A percentile compares a stretch with the other conserved stretches of the same genome.
Conservation (phyloP, 2,329 filamentous ascomycete species). For the Karstenula rhodostoma region DNA sequence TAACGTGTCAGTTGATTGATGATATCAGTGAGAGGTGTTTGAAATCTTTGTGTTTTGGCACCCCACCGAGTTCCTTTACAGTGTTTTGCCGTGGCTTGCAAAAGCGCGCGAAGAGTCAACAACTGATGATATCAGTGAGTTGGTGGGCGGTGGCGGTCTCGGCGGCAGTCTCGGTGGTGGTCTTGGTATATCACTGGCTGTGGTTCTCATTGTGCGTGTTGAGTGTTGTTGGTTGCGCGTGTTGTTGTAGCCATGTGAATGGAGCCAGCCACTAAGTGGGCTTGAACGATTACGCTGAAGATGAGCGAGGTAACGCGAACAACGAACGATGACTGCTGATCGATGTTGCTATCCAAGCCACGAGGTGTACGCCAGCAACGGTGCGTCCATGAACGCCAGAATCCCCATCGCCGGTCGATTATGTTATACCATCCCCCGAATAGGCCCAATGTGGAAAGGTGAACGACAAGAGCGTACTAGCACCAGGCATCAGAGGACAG, state of each 20-base stretch:
- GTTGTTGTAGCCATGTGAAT: not conserved
- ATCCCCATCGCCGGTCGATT: not conserved
- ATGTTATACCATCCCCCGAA: no score
- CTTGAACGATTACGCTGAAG: not conserved
- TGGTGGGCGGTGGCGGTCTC: no score
- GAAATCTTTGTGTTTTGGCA: no score
- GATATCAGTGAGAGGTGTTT: no score
- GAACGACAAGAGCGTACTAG: constrained; percentile 7
- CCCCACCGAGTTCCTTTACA: no score
- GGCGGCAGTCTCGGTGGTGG: not conserved
- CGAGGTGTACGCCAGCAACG: not conserved
- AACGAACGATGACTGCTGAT: not conserved
- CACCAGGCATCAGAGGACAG: constrained; percentile 3
- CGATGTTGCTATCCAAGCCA: not conserved
- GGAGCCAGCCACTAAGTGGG: not conserved
- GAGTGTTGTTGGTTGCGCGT: not conserved
- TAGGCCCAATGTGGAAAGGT: not conserved
- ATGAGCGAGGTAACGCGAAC: no score
- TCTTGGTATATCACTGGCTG: not conserved
- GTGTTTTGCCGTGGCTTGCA: no score
- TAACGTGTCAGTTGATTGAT: no score
- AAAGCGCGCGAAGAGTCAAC: no score
- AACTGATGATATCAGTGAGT: no score
- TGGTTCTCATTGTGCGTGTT: no score
- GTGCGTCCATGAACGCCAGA: not conserved